Conservation (phyloP, 768 basidiomycete genomes). For the Inosperma sp. region DNA sequence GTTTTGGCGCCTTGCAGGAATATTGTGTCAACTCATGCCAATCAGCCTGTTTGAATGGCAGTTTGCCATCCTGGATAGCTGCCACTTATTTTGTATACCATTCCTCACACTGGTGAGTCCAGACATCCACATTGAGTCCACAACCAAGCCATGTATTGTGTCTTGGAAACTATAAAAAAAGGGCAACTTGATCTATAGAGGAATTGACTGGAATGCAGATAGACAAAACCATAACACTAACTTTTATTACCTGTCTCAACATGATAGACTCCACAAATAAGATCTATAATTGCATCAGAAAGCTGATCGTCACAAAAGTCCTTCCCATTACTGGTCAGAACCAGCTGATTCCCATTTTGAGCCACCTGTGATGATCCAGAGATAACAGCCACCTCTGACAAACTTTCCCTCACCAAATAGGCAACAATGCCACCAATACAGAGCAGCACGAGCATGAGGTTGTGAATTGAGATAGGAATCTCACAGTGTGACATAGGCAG, state of each 20-base stretch:
- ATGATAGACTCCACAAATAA: constrained; percentile 17
- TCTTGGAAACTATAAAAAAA: constrained; percentile 19
- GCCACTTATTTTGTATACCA: constrained; percentile 18
- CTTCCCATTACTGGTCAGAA: background rate
- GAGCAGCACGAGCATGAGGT: constrained; percentile 9
- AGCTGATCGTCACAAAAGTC: constrained; percentile 16
- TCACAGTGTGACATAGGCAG: constrained; percentile 6
- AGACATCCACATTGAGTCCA: constrained; percentile 17
- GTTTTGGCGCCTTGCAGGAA: background rate
- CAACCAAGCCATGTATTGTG: constrained; percentile 10
- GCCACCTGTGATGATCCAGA: constrained; percentile 11
- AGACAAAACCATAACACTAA: constrained; percentile 3
- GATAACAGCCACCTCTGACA: background rate
- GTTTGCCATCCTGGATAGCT: constrained; percentile 7
- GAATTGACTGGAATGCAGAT: background rate
- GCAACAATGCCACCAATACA: constrained; percentile 12
- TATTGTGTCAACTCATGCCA: constrained; percentile 4
- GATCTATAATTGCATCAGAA: constrained; percentile 11
- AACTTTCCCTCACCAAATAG: constrained; percentile 8
- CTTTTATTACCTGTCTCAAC: constrained; percentile 11
- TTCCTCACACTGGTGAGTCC: constrained; percentile 19
- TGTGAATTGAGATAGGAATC: constrained; percentile 2
- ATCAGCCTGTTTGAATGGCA: background rate
- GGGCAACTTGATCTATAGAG: constrained; percentile 6
- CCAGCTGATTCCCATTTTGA: background rate